Conservation (phyloP, 208 protist species). For the Vickermania spadyakhi region DNA sequence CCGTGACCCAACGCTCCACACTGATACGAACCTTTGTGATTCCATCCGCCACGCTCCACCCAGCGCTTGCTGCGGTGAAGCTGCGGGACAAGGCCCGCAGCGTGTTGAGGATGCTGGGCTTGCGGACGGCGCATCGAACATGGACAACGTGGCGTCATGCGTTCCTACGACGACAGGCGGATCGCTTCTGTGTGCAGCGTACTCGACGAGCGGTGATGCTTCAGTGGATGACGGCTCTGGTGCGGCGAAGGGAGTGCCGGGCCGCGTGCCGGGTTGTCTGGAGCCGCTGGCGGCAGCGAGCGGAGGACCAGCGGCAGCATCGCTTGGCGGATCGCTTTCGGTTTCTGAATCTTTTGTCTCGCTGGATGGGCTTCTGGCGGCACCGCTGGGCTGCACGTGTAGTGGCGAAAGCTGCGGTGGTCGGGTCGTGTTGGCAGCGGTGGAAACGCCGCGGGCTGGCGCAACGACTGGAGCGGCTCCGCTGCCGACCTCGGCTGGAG, state of each 20-base stretch:
- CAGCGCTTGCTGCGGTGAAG: neutral
- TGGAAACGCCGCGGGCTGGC: conserved; percentile 8
- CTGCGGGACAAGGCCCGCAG: neutral
- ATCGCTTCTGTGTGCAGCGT: neutral
- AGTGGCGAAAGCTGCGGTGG: neutral
- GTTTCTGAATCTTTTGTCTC: neutral
- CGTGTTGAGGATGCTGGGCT: neutral
- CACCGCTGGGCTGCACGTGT: neutral
- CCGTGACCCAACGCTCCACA: neutral
- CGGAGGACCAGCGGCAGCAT: conserved; percentile 3
- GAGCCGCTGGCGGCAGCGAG: conserved; percentile 8
- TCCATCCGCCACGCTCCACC: neutral
- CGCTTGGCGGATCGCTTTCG: neutral
- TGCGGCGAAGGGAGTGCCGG: neutral
- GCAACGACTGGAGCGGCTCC: neutral
- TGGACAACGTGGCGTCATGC: neutral
- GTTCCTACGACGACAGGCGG: neutral
- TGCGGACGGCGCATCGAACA: neutral
- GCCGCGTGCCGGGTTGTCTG: neutral
- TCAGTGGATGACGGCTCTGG: neutral
- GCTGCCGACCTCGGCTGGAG: neutral
- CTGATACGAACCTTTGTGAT: neutral
- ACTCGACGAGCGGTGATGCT: neutral
- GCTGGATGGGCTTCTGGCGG: neutral
- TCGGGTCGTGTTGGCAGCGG: neutral